Conservation (phyloP, 116 monocot species). For the Papilionanthe hybrid region DNA sequence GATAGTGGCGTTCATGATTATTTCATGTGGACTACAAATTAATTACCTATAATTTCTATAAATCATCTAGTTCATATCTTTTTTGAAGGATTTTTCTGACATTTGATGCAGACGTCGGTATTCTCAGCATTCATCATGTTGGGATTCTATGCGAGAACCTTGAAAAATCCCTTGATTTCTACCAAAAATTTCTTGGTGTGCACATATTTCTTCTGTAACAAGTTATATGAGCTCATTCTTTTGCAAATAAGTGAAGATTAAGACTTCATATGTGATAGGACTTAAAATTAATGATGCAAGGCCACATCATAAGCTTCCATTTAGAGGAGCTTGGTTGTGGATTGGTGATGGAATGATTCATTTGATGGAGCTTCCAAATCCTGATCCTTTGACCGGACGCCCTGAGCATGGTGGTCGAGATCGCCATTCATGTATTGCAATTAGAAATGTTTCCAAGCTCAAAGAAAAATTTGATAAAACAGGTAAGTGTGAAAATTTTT, state of each 20-base stretch:
- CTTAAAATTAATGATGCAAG: slow-evolving; percentile 86
- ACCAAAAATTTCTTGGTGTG: slow-evolving; percentile 83
- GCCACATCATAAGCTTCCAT: slow-evolving; percentile 89
- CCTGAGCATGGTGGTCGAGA: slow-evolving; percentile 97
- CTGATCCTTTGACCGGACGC: slow-evolving; percentile 96
- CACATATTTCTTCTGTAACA: slow-evolving; percentile 4
- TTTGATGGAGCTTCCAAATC: slow-evolving; percentile 99
- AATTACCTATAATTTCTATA: not conserved
- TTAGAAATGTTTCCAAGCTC: slow-evolving; percentile 73
- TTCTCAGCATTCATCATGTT: slow-evolving; percentile 94
- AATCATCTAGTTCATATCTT: not conserved
- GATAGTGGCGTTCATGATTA: not conserved
- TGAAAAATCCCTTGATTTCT: slow-evolving; percentile 90
- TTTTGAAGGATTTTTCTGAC: not conserved
- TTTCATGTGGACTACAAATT: not conserved
- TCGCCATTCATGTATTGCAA: slow-evolving; percentile 94
- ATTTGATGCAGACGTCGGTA: slow-evolving; percentile 57
- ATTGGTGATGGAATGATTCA: slow-evolving; percentile 98
- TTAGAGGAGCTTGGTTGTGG: slow-evolving; percentile 99
- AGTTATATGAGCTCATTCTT: not conserved
- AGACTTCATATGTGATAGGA: slow-evolving; percentile 30
- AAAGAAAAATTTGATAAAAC: slow-evolving; percentile 81
- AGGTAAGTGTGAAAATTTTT: slow-evolving; percentile 37
- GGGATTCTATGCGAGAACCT: slow-evolving; percentile 89
- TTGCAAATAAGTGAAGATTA: not conserved